A percentile compares a stretch with the other conserved stretches of the same genome.
These are phyloP conservation scores for Hemisphaericaspora nanyangensis DNA, from an alignment of 805 yeast species.

Conservation along the genomic window DNA sequence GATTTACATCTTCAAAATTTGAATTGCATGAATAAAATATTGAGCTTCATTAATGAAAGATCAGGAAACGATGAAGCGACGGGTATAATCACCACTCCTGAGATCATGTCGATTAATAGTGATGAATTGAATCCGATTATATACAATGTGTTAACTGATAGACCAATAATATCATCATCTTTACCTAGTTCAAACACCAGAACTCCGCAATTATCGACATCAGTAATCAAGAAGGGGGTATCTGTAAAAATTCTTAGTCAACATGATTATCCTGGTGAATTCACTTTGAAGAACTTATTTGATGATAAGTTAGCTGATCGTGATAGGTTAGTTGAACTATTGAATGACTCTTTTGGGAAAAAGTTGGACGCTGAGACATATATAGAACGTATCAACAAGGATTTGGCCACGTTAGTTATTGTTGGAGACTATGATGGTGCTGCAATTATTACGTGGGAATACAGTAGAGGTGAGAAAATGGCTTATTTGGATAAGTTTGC, in stretches of 20 bases:
- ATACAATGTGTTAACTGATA: slow-evolving; percentile 85
- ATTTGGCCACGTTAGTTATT: slow-evolving; percentile 71
- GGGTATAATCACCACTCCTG: slow-evolving; percentile 84
- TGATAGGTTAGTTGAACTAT: slow-evolving; percentile 51
- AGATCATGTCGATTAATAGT: slow-evolving; percentile 55
- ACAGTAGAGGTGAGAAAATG: slow-evolving; percentile 26
- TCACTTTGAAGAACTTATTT: slow-evolving; percentile 39
- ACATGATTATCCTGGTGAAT: slow-evolving; percentile 23
- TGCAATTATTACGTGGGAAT: slow-evolving; percentile 87
- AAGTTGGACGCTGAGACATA: slow-evolving; percentile 65
- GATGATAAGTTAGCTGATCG: slow-evolving; percentile 46
- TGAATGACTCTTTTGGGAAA: slow-evolving; percentile 78
- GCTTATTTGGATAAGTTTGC: slow-evolving; percentile 95
- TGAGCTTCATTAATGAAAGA: slow-evolving; percentile 46
- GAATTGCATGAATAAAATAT: slow-evolving; percentile 55
- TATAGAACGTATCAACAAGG: slow-evolving; percentile 57
- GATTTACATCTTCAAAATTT: slow-evolving; percentile 66
- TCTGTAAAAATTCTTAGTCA: slow-evolving; percentile 44
- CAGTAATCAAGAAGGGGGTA: slow-evolving; percentile 76
- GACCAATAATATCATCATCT: slow-evolving; percentile 88
- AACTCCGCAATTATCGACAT: slow-evolving; percentile 63
- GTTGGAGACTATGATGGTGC: slow-evolving; percentile 96
- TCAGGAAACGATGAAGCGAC: slow-evolving; percentile 47
- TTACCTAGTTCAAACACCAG: slow-evolving; percentile 62
- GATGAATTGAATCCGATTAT: slow-evolving; percentile 77